phyloP scores from a whole-genome alignment of 306 rosid species.

The Clitoria ternatea region DNA sequence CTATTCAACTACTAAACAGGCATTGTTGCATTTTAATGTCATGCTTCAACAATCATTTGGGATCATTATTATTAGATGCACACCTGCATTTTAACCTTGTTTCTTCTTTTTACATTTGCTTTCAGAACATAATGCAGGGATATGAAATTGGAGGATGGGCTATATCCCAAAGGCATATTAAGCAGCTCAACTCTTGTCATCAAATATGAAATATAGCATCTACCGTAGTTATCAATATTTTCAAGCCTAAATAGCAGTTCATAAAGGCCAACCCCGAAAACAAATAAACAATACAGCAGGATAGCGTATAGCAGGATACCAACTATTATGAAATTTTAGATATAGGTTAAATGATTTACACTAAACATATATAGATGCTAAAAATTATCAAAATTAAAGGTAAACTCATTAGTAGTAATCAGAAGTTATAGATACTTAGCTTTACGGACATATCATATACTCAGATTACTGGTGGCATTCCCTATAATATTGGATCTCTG shows the following conservation, averaged over 20 bases:
- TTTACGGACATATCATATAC: no score
- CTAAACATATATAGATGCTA: not conserved
- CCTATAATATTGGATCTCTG: no score
- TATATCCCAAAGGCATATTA: no score
- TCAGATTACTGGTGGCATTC: no score
- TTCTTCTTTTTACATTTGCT: not conserved
- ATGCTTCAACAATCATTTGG: not conserved
- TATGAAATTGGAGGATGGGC: no score
- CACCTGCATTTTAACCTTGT: not conserved
- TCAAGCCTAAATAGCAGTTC: not conserved
- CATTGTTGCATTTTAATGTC: not conserved
- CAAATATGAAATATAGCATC: not conserved
- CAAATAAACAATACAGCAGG: no score
- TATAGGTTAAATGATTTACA: not conserved
- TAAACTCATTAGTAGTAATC: not conserved
- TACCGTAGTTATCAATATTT: not conserved
- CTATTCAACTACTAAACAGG: not conserved
- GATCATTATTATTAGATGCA: not conserved
- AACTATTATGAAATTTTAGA: not conserved
- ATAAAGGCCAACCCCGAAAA: no score
- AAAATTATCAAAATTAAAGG: not conserved
- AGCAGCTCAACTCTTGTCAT: not conserved
- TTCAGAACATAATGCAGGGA: not conserved
- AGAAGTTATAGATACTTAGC: not conserved
- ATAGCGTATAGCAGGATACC: not conserved